Evolutionary conservation across 164 flowering plant species (phyloP).

Genomic region (Magnolia officinalis): DNA sequence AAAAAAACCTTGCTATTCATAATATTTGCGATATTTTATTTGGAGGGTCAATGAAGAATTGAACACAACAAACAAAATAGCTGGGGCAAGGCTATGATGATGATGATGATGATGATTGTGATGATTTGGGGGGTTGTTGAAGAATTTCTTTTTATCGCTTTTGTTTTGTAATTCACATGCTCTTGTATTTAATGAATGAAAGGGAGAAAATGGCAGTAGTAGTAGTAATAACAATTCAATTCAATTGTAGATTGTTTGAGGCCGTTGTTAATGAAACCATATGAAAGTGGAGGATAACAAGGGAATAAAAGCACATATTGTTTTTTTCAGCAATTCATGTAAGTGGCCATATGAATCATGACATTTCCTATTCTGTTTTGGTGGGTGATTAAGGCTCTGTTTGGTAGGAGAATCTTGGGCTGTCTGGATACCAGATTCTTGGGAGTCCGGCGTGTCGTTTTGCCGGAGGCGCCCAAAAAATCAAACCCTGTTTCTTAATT

Average conservation of each 20-base stretch:
- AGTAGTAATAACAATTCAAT: background rate
- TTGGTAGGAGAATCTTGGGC: background rate
- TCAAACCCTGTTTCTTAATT: too few species aligned
- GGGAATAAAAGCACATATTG: background rate
- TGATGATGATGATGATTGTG: background rate
- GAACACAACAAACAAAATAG: background rate
- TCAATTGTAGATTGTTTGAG: background rate
- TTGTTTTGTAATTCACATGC: too few species aligned
- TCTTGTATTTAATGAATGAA: background rate
- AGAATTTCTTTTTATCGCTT: background rate
- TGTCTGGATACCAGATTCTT: background rate
- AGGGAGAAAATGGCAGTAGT: background rate
- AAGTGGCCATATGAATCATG: background rate
- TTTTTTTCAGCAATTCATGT: too few species aligned
- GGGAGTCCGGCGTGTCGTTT: too few species aligned
- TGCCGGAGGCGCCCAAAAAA: too few species aligned
- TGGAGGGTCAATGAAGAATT: too few species aligned
- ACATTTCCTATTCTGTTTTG: background rate
- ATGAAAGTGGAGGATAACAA: background rate
- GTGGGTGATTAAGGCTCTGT: background rate
- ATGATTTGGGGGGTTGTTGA: background rate
- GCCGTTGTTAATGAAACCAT: background rate
- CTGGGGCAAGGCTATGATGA: background rate
- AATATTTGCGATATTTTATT: too few species aligned
- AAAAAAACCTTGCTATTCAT: too few species aligned